Evolutionary conservation across 805 yeast genomes (phyloP).

Genomic region (Deakozyma indianensis): DNA sequence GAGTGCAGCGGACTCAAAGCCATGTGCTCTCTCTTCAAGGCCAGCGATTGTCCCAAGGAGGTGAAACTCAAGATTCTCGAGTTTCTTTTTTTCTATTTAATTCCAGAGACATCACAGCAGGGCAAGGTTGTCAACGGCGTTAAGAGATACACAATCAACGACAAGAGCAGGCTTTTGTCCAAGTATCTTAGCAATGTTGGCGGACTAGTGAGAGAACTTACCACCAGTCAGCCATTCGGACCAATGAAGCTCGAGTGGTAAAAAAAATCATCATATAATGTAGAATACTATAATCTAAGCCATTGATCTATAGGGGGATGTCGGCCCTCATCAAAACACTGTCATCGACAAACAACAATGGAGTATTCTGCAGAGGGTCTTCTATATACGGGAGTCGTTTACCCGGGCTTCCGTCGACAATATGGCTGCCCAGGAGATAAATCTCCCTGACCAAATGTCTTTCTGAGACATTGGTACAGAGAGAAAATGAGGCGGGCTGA

Average conservation of each 20-base stretch:
- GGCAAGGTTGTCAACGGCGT: constrained; percentile 13
- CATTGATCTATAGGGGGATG: background rate
- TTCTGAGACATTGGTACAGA: too few relatives aligned
- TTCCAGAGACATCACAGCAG: constrained; percentile 35
- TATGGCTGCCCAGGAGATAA: background rate
- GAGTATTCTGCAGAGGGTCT: background rate
- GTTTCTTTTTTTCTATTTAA: constrained; percentile 52
- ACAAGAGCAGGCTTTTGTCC: constrained; percentile 30
- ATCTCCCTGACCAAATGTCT: background rate
- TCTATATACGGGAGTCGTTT: background rate
- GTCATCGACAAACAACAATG: background rate
- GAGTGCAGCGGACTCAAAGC: constrained; percentile 36
- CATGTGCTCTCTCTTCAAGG: constrained; percentile 33
- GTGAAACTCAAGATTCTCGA: constrained; percentile 53
- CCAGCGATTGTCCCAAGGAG: constrained; percentile 29
- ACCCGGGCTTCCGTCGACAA: background rate
- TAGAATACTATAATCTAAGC: too few relatives aligned
- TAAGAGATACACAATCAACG: constrained; percentile 26
- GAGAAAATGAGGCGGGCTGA: too few relatives aligned
- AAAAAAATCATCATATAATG: constrained; percentile 3
- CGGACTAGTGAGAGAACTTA: constrained; percentile 32
- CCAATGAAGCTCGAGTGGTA: constrained; percentile 33
- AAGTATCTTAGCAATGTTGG: constrained; percentile 31
- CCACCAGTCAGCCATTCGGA: constrained; percentile 35
- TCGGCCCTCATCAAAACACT: background rate